Conservation (phyloP, 2,329 filamentous ascomycete genomes). For the Volutella citrinella region DNA sequence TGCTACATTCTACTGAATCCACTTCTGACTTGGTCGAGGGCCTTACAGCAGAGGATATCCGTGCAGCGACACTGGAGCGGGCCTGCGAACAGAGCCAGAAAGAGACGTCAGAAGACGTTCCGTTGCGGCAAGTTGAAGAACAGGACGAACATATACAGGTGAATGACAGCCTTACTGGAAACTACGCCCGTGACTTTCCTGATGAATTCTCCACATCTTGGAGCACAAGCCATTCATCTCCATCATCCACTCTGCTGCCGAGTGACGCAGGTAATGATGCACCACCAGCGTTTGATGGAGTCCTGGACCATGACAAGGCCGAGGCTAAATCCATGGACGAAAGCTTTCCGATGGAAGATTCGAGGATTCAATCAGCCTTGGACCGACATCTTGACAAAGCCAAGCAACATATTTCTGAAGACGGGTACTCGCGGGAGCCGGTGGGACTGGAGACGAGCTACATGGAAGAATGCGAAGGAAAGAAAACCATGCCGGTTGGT, state of each 20-base stretch:
- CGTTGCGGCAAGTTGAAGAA: conserved; percentile 8
- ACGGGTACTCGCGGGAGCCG: conserved; percentile 44
- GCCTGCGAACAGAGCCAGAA: conserved; percentile 19
- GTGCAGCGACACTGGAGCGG: conserved; percentile 28
- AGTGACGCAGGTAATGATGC: too few relatives aligned
- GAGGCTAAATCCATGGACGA: conserved; percentile 40
- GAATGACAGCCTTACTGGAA: conserved; percentile 39
- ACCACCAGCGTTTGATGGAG: too few relatives aligned
- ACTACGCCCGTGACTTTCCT: conserved; percentile 49
- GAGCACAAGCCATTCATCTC: conserved; percentile 28
- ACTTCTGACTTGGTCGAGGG: conserved; percentile 17
- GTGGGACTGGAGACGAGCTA: conserved; percentile 49
- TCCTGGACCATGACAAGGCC: conserved; percentile 27
- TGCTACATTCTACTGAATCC: conserved; percentile 15
- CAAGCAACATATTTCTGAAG: too few relatives aligned
- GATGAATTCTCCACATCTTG: conserved; percentile 48
- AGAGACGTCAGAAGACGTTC: conserved; percentile 11
- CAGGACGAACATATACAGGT: conserved; percentile 6
- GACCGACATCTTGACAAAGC: conserved; percentile 22
- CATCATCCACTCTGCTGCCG: conserved; percentile 24
- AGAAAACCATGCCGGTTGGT: conserved; percentile 34
- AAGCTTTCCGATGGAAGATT: conserved; percentile 32
- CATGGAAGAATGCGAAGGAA: conserved; percentile 38
- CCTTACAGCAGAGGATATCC: conserved; percentile 30
- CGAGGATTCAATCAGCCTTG: conserved; percentile 29